phyloP scores from a whole-genome alignment of 2,329 filamentous ascomycete species.

The Penicillium expansum region DNA sequence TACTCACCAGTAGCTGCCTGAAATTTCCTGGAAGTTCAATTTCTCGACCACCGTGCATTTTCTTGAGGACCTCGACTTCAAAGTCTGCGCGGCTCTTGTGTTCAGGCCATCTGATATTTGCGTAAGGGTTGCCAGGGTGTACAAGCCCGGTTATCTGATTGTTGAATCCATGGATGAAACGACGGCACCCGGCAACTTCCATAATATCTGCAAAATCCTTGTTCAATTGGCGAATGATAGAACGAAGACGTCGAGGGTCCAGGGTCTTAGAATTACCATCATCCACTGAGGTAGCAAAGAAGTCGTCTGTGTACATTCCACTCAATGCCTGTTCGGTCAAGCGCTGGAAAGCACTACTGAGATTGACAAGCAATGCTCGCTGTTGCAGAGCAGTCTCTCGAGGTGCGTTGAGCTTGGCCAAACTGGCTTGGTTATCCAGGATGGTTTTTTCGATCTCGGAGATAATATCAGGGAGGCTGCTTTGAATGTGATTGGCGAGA shows the following conservation, averaged over 20 bases:
- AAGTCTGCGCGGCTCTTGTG: background rate
- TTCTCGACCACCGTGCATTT: background rate
- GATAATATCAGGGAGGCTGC: background rate
- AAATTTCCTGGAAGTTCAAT: background rate
- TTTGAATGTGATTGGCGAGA: background rate
- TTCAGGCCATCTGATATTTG: background rate
- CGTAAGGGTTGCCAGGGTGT: background rate
- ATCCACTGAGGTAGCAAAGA: background rate
- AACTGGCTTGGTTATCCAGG: conserved; percentile 28
- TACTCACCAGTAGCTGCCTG: background rate
- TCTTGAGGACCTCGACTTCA: background rate
- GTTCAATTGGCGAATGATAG: conserved; percentile 27
- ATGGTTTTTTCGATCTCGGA: background rate
- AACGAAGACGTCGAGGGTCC: conserved; percentile 29
- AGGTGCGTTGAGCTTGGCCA: conserved; percentile 26
- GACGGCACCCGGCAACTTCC: conserved; percentile 14
- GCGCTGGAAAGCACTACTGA: background rate
- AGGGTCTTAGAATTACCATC: conserved; percentile 12
- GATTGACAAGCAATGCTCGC: conserved; percentile 28
- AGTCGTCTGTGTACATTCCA: background rate
- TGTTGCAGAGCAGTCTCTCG: conserved; percentile 27
- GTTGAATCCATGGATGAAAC: background rate
- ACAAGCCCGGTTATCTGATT: background rate
- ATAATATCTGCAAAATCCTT: conserved; percentile 30
- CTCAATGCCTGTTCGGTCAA: background rate